Percentiles rank a stretch among this genome's conserved stretches.
These are phyloP conservation scores for Paramyrothecium roridum DNA, from an alignment of 2,329 filamentous ascomycete genomes.

Conservation along the genomic window DNA sequence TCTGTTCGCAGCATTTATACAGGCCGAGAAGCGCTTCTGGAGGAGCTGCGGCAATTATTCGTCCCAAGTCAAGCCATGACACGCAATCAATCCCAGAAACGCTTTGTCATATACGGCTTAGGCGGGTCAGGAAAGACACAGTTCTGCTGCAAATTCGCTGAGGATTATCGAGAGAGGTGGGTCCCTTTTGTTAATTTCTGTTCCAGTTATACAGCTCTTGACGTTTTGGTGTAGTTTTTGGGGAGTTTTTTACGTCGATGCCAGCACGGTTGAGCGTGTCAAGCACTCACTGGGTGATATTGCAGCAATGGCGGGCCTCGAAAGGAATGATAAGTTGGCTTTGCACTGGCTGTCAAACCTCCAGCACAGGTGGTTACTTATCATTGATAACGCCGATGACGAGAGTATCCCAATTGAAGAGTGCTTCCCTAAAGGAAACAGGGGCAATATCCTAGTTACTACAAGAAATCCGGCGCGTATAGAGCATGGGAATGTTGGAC, in stretches of 20 bases:
- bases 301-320: conserved; percentile 3
- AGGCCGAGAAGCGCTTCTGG: neutral
- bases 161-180: conserved; percentile 2
- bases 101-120: conserved; percentile 5
- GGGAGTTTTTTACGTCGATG: conserved; percentile 7
- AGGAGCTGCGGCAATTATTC: neutral
- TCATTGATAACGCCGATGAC: conserved; percentile 7
- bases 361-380: neutral
- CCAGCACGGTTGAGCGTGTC: conserved; percentile 1
- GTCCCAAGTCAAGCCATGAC: neutral
- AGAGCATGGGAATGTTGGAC: conserved; percentile 3
- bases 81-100: neutral
- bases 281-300: conserved; percentile 1
- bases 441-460: conserved; percentile 7
- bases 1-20: conserved; percentile 2
- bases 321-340: conserved; percentile 2
- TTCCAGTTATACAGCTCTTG: too few species aligned
- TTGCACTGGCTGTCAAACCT: conserved; percentile 4
- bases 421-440: conserved; percentile 3
- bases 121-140: conserved; percentile 8
- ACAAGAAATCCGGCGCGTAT: conserved; percentile 6
- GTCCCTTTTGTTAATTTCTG: too few species aligned
- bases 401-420: conserved; percentile 1
- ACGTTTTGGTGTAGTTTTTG: too few species aligned
- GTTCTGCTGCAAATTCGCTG: conserved; percentile 7